Evolutionary conservation across 2,329 filamentous ascomycete species (phyloP), one percentile per base, ranked within the genome.

Genomic region (Balansia obtecta): DNA sequence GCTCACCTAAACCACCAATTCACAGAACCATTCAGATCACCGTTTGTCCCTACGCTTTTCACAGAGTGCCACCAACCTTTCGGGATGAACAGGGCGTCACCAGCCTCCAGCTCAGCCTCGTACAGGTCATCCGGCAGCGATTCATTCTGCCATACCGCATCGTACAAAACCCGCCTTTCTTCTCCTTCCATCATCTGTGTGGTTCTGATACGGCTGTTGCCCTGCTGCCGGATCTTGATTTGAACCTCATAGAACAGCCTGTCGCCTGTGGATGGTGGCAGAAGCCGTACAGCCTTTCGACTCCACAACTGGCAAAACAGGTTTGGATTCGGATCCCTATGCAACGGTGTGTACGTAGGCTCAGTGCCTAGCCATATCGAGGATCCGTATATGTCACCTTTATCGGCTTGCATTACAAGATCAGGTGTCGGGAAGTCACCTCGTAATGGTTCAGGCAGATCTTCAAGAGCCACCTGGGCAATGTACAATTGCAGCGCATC

Each of bases 241-340:
- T 75, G 73, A 0, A 80, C 72, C 2, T 65, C 50, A 10, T 63
- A 71, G 63, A 89, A 95, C 2, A 95, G 63, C 0, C 59, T 65
- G 45, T 76, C 69, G 1, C 93, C 93, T 3, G 71, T 60, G 0
- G 66, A 61, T 0, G 89, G 88, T 4, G 73, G 68, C 52, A 91
- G 73, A 12, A 96, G 63, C n/a, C 89, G 75, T 15, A 96, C 71
- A 0, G 70, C 63, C 66, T 98, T 98, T 48, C 62, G 66, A 4
- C 87, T 81, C 15, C 79, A 80, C 12, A 97, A 66, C 66, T 98
- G 93, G 44, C 87, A 80, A 63, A 97, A 95, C 0, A 96, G 60
- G 62, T 98, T 98, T 0, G 88, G 88, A 60, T 97, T 97, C 0
- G 93, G 93, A 60, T 98, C 93, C 50, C 86, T 80, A 66, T 98